These are phyloP conservation scores for Vaccinium vitisidaea DNA, from an alignment of 148 eudicot species.

Conservation along the genomic window DNA sequence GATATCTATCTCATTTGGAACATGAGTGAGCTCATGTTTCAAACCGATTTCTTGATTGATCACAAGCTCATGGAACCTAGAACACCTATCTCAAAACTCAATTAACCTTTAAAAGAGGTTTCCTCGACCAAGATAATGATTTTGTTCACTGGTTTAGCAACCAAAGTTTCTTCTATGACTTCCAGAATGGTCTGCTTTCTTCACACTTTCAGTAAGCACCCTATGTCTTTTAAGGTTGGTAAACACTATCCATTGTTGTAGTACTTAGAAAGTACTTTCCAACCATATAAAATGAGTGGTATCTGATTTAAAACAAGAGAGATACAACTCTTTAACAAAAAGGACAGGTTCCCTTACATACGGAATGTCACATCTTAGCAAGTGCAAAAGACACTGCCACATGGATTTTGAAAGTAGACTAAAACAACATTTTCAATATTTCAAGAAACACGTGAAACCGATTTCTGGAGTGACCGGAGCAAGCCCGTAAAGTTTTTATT, in stretches of 20 bases:
- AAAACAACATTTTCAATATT: background rate
- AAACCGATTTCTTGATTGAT: background rate
- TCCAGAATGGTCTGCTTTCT: background rate
- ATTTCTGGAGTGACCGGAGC: background rate
- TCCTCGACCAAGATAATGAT: background rate
- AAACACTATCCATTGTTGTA: background rate
- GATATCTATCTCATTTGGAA: background rate
- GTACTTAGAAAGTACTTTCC: background rate
- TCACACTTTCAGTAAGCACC: background rate
- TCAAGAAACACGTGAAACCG: background rate
- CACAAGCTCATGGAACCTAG: background rate
- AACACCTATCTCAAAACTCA: background rate
- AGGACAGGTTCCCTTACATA: background rate
- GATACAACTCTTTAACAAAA: background rate
- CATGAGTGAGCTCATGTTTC: background rate
- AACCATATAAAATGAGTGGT: background rate
- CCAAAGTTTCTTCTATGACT: background rate
- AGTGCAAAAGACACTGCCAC: background rate
- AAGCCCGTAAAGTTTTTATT: background rate
- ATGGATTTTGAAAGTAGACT: background rate
- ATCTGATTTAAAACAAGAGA: background rate
- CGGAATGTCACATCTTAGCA: background rate
- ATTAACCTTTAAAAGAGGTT: background rate
- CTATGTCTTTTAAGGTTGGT: background rate
- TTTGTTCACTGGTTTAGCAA: background rate